Evolutionary conservation across 2,329 filamentous ascomycete genomes (phyloP), one percentile per base, ranked within the genome.

Genomic region (Aspergillus neotritici): DNA sequence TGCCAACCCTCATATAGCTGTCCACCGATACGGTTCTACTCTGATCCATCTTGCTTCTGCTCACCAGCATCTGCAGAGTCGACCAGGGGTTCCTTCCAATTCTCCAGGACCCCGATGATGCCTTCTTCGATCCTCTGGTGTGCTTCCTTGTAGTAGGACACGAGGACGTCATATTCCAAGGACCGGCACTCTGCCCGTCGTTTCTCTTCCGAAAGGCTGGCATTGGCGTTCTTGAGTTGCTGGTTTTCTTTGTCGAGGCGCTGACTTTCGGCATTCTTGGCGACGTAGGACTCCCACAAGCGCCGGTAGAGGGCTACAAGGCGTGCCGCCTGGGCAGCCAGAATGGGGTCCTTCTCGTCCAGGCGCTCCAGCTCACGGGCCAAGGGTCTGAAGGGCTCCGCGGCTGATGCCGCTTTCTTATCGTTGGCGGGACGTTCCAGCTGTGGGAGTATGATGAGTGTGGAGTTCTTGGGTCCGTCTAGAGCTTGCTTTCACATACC

Each of bases 281-380:
- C n/a, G n/a, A n/a, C n/a, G n/a, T n/a, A 37, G 14, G 41, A 31
- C 13, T 43, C 43, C 39, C 34, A 46, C 43, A 46, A 16, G 29
- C 38, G 43, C 34, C 39, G 29, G 32, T 46, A 46, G 30, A 46
- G 33, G 34, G 38, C 31, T 25, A 46, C 43, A n/a, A 46, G 39
- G 29, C 39, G 43, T 17, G 38, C 43, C 31, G 38, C 43, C 43
- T 46, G 43, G 37, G 33, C 38, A 13, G 43, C 43, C n/a, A 46
- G 31, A 42, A 38, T 33, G 25, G 43, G 43, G 37, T 46, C 43
- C 10, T 33, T 41, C 31, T 33, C 16, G 33, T 42, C 34, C 31
- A 46, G 34, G n/a, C 38, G 43, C 43, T 42, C 34, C 39, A 46
- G 34, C 33, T 41, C 31, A 10, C 29, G 13, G 11, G 39, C n/a